phyloP scores from a whole-genome alignment of 2,329 filamentous ascomycete genomes.

The Coccinonectria pachysandricola region DNA sequence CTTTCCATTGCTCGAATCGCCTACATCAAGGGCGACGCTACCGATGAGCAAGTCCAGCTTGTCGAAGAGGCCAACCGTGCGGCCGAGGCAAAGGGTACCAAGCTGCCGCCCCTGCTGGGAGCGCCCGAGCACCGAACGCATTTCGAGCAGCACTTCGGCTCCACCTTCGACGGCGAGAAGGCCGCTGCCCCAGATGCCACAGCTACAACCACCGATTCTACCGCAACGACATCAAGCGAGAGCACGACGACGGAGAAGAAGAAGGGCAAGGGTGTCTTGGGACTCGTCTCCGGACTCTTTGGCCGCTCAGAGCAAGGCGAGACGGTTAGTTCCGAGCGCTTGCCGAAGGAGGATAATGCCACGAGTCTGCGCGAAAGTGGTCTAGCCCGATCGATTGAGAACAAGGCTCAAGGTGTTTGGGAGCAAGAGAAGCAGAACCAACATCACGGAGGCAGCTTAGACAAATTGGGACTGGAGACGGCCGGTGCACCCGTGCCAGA shows the following conservation, averaged over 20 bases:
- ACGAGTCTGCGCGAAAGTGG: constrained; percentile 8
- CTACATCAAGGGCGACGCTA: constrained; percentile 48
- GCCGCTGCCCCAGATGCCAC: too few relatives aligned
- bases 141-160: constrained; percentile 26
- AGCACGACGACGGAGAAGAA: constrained; percentile 9
- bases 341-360: constrained; percentile 14
- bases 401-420: constrained; percentile 34
- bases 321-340: constrained; percentile 10
- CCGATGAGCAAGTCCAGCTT: constrained; percentile 43
- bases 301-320: constrained; percentile 16
- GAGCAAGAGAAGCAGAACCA: constrained; percentile 42
- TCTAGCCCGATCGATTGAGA: constrained; percentile 17
- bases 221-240: too few relatives aligned
- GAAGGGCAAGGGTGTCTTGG: constrained; percentile 22
- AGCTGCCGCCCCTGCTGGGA: constrained; percentile 41
- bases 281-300: constrained; percentile 23
- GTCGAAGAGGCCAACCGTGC: constrained; percentile 46
- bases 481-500: constrained; percentile 15
- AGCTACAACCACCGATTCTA: too few relatives aligned
- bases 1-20: constrained; percentile 48
- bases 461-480: constrained; percentile 35
- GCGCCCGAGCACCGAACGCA: constrained; percentile 30
- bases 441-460: constrained; percentile 38
- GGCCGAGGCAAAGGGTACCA: constrained; percentile 33
- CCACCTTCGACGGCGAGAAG: constrained; percentile 19